Base-by-base conservation (phyloP, 257 asterid species). In the Solanum dulcamara region DNA sequence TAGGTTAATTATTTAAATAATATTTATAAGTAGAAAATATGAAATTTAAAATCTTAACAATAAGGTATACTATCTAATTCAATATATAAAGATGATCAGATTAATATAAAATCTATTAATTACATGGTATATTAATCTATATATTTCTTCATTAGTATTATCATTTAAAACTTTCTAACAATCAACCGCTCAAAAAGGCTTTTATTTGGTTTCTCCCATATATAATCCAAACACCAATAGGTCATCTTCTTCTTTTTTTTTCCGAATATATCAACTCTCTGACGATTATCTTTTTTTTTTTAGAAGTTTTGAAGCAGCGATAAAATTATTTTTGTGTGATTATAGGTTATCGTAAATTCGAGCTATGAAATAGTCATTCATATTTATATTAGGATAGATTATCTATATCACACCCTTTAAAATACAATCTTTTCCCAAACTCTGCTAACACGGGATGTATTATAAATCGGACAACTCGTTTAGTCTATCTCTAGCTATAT, bases 221-320 rank as follows among this genome's bases (percentile, higher is more conserved):
- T 22, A 10, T 22, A 57, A 20, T 20, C 28, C 64, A 57, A 57
- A 57, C 30, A 22, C 64, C 64, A 9, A 57, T 57, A 57, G 22
- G 28, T 57, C 64, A 15, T 20, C 64, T 20, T 46, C 35, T 46
- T 46, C 17, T 57, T 57, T 57, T 12, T 46, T 46, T 38, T 51
- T 51, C n/a, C 6, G 17, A 51, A 51, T 51, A 51, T 51, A 51
- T 17, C 59, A 18, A 51, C 59, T 51, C n/a, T 50, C 0, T 15
- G 6, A 50, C 15, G 1, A 50, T 17, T 50, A 6, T 13, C 9
- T 50, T 50, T 15, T 50, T 17, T 38, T 38, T 0, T 7, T 38
- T 0, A 0, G 9, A 8, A 38, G 9, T 7, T 0, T 8, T 38
- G 0, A 0, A 50, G 57, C 3, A 50, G 15, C 9, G 10, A 0